Evolutionary conservation across 106 monocot species (phyloP), one percentile per base, ranked within the genome.

Genomic region (Dendrobium catenatum): DNA sequence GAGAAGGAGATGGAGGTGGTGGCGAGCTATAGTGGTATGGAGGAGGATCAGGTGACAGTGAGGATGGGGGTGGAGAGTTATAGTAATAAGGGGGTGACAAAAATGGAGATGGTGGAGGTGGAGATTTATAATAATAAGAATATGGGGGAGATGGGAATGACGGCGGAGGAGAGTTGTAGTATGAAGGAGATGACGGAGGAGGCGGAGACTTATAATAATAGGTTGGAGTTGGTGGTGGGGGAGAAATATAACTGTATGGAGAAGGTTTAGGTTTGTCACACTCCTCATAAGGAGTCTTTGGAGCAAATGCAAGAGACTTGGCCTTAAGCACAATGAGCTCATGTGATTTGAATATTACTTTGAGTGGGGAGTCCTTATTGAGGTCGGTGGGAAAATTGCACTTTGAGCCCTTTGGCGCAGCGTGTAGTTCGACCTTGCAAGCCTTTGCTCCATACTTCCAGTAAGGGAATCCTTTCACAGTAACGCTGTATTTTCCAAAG

Each of bases 341-440:
- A 31, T 88, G 29, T 49, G 75, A 77, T 42, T 47, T 66, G 43
- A 70, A 77, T 59, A 84, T 79, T 17, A 90, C 51, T 31, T 84
- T 77, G 48, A 86, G 79, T 33, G 64, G 72, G 9, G 79, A 76
- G 16, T 83, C 90, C 77, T 59, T 84, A 64, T 90, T 81, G 22
- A 81, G 22, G 15, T 80, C 54, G 9, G 90, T 90, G 26, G 88
- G 81, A 26, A 90, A 58, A 54, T 76, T 88, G 80, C 90, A 90
- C 4, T 24, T 27, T 0, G 88, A 90, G 17, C 80, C 88, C 80
- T 86, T 88, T 1, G 90, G 90, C 16, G 84, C 79, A 3, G 90
- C 81, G 29, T 86, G 84, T 42, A 88, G 84, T 73, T 78, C 40
- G 4, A 84, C 90, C 70, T 78, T 88, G 82, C 90, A 90, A 2